A percentile compares a stretch with the other conserved stretches of the same genome.
These are phyloP conservation scores for Pythium rishiriense DNA, from an alignment of 352 stramenopile genomes.

Conservation along the genomic window DNA sequence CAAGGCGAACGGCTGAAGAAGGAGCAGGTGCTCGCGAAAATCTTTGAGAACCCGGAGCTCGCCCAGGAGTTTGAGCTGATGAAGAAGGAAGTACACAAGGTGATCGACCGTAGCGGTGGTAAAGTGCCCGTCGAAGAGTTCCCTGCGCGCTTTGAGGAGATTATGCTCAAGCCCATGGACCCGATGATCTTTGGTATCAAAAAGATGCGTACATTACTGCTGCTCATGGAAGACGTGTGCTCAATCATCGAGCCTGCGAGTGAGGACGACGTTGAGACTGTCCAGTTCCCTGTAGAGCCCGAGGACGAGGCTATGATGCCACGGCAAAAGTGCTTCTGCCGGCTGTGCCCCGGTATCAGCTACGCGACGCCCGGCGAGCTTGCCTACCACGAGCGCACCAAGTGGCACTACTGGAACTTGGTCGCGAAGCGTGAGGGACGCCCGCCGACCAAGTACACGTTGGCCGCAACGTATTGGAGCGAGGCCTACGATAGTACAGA, in stretches of 20 bases:
- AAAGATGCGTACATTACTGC: conserved; percentile 69
- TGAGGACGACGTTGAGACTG: conserved; percentile 59
- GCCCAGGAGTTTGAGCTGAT: conserved; percentile 55
- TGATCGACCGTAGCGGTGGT: conserved; percentile 58
- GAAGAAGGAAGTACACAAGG: conserved; percentile 74
- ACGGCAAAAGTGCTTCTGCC: conserved; percentile 56
- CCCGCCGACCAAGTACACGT: conserved; percentile 48
- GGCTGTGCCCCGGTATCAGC: conserved; percentile 62
- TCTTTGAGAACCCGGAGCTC: conserved; percentile 46
- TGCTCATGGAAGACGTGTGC: conserved; percentile 59
- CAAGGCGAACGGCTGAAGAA: conserved; percentile 36
- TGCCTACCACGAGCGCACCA: conserved; percentile 62
- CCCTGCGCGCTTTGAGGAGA: conserved; percentile 45
- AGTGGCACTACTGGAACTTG: conserved; percentile 81
- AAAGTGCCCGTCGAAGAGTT: conserved; percentile 57
- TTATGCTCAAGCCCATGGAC: conserved; percentile 72
- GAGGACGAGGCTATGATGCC: conserved; percentile 45
- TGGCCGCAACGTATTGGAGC: conserved; percentile 68
- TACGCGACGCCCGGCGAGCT: conserved; percentile 65
- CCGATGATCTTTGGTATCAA: conserved; percentile 64
- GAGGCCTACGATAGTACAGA: conserved; percentile 70
- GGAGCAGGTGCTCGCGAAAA: conserved; percentile 46
- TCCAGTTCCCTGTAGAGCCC: conserved; percentile 52
- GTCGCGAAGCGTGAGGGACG: conserved; percentile 38
- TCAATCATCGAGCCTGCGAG: conserved; percentile 43